Conservation (phyloP, 257 asterid species). For the Solanum paucissectum region DNA sequence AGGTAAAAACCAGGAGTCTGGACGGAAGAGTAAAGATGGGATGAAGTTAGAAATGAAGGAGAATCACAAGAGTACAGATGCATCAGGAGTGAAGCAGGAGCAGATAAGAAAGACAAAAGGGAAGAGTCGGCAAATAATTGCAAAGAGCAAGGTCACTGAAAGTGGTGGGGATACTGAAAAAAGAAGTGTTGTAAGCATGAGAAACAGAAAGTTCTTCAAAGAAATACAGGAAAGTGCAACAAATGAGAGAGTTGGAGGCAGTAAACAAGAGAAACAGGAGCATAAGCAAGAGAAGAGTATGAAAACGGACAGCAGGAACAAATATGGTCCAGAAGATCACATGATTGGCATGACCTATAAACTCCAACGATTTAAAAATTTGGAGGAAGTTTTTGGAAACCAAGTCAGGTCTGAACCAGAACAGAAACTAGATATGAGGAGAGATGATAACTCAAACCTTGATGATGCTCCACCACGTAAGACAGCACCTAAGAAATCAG, state of each 20-base stretch:
- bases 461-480: background rate
- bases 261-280: background rate
- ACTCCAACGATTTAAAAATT: background rate
- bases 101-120: conserved; percentile 17
- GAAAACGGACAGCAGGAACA: background rate
- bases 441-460: background rate
- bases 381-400: background rate
- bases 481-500: background rate
- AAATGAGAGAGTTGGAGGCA: background rate
- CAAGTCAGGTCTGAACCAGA: background rate
- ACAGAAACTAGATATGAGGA: background rate
- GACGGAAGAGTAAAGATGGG: background rate
- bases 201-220: background rate
- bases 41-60: conserved; percentile 19
- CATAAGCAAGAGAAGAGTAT: background rate
- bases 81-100: background rate
- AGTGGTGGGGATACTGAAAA: background rate
- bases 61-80: background rate
- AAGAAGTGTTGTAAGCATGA: background rate
- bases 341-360: background rate
- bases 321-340: conserved; percentile 1
- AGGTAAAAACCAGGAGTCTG: background rate
- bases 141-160: background rate
- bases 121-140: conserved; percentile 21
- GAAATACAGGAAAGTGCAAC: background rate